phyloP scores from a whole-genome alignment of 805 yeast species.

The Debaryomyces hansenii region DNA sequence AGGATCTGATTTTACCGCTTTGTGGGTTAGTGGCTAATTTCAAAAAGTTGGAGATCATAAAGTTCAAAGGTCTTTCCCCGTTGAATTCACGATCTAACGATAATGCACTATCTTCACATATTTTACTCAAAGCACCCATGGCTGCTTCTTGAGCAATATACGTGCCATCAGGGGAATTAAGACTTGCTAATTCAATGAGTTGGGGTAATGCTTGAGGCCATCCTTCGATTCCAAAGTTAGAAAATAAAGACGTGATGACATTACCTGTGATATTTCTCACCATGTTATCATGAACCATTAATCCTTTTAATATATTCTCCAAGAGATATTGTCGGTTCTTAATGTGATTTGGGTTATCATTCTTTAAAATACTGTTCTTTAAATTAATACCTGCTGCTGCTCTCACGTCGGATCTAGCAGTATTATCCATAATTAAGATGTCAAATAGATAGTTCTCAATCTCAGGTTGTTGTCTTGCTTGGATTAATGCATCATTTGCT shows the following conservation, averaged over 20 bases:
- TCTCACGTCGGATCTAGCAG: constrained; percentile 54
- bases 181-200: constrained; percentile 58
- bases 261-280: constrained; percentile 89
- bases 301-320: constrained; percentile 52
- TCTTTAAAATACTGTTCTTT: constrained; percentile 67
- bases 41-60: constrained; percentile 66
- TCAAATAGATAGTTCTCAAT: constrained; percentile 77
- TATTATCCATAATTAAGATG: constrained; percentile 55
- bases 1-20: constrained; percentile 54
- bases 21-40: constrained; percentile 41
- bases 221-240: constrained; percentile 60
- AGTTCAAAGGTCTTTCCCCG: constrained; percentile 66
- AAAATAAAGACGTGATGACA: constrained; percentile 79
- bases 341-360: constrained; percentile 22
- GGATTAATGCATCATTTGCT: constrained; percentile 73
- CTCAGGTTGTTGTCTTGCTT: constrained; percentile 71
- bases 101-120: constrained; percentile 83
- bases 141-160: constrained; percentile 64
- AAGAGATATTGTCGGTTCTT: constrained; percentile 33
- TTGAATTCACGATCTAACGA: constrained; percentile 64
- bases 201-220: constrained; percentile 80
- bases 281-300: constrained; percentile 53
- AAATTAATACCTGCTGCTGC: constrained; percentile 88
- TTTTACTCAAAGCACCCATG: constrained; percentile 76
- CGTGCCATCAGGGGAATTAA: constrained; percentile 8